Evolutionary conservation across 179 eudicot species (phyloP).

Genomic region (Corrigiola litoralis): DNA sequence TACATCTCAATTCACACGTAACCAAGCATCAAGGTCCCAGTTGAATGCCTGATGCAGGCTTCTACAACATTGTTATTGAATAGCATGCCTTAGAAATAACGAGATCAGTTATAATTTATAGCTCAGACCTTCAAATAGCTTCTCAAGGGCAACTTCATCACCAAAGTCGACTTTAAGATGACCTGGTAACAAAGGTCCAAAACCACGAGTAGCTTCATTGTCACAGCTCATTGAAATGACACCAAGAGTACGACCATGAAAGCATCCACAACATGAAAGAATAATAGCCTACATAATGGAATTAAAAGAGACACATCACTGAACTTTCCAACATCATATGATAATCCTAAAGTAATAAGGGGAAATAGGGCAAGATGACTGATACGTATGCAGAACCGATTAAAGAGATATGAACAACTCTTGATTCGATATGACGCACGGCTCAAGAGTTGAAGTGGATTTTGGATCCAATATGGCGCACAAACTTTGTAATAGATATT

Average conservation of each 20-base stretch:
- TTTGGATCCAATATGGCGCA: too few species aligned
- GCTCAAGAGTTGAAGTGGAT: too few species aligned
- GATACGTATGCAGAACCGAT: too few species aligned
- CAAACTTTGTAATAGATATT: too few species aligned
- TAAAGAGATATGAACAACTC: too few species aligned
- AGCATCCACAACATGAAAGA: constrained; percentile 97
- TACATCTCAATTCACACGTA: background rate
- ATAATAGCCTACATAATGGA: constrained; percentile 61
- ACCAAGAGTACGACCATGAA: constrained; percentile 90
- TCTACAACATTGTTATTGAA: too few species aligned
- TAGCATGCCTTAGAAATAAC: background rate
- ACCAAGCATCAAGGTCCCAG: too few species aligned
- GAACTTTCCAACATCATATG: background rate
- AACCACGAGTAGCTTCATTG: constrained; percentile 92
- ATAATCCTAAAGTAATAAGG: background rate
- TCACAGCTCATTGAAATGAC: constrained; percentile 98
- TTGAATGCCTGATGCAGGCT: too few species aligned
- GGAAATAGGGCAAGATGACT: background rate
- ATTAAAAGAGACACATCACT: background rate
- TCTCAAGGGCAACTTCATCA: constrained; percentile 71
- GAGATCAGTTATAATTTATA: constrained; percentile 24
- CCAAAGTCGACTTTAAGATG: constrained; percentile 93
- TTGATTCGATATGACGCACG: too few species aligned
- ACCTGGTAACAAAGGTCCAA: constrained; percentile 86
- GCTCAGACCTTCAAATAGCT: constrained; percentile 81